Conservation (phyloP, 2,329 filamentous ascomycete species). For the Beauveria bassiana region DNA sequence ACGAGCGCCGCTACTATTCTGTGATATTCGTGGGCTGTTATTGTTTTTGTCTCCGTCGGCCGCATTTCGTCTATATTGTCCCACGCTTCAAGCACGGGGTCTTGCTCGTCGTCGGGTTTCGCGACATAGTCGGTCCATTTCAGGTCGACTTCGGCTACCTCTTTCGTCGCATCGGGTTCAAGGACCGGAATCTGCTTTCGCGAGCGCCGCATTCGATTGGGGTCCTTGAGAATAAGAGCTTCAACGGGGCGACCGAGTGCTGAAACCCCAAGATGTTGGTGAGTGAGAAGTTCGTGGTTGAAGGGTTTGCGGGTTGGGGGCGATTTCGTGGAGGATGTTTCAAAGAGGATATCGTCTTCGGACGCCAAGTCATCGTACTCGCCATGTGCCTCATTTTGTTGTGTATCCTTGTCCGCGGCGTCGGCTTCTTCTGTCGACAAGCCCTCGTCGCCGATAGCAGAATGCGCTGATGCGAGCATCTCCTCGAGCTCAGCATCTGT, state of each 20-base stretch:
- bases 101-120: slow-evolving; percentile 9
- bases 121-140: slow-evolving; percentile 26
- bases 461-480: not conserved
- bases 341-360: slow-evolving; percentile 7
- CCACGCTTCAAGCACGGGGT: slow-evolving; percentile 27
- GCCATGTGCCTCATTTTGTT: not conserved
- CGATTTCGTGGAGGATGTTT: not conserved
- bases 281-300: slow-evolving; percentile 21
- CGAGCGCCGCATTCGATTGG: slow-evolving; percentile 21
- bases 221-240: slow-evolving; percentile 40
- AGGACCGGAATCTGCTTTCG: slow-evolving; percentile 15
- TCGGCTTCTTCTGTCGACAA: not conserved
- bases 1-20: slow-evolving; percentile 30
- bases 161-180: slow-evolving; percentile 13
- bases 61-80: slow-evolving; percentile 41
- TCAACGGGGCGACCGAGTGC: slow-evolving; percentile 31
- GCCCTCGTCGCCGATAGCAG: not conserved
- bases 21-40: slow-evolving; percentile 34
- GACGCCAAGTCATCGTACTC: slow-evolving; percentile 3
- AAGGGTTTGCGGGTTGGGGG: slow-evolving; percentile 6
- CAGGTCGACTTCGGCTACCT: slow-evolving; percentile 13
- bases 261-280: slow-evolving; percentile 23
- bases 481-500: slow-evolving; percentile 1
- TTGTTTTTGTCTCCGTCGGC: slow-evolving; percentile 30
- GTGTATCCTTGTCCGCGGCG: not conserved